Base-by-base conservation (phyloP, 106 monocot species). In the Acanthochlamys bracteata region DNA sequence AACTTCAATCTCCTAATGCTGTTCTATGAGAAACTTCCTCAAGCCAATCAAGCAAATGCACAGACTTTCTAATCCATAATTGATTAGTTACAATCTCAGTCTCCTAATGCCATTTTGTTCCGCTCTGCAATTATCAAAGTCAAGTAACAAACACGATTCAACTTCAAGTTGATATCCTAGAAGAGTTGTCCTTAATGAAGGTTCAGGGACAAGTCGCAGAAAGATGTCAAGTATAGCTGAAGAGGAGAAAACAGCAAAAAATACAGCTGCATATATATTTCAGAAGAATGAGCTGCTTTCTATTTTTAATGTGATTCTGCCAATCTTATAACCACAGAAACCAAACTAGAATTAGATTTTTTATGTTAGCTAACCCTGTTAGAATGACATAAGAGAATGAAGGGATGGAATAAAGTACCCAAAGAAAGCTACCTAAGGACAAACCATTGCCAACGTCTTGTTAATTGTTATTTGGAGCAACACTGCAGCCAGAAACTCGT, bases 211-310 rank as follows among this genome's bases (percentile, higher is more conserved):
- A 33, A 33, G 33, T 33, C 6, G 33, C 33, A 33, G 33, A 33
- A 33, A 33, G 33, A 33, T 33, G 6, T 33, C 33, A 33, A 33
- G 33, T 33, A 49, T 17, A 49, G 9, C 10, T 49, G n/a, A n/a
- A 49, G 6, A 49, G 49, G 49, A 49, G 10, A 17, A 10, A 23
- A 13, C 55, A 4, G 13, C 39, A 39, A 66, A 68, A 57, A 76
- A 59, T 82, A 95, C 94, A 66, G 84, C 84, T 72, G 79, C 86
- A 78, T 95, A 95, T 76, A 78, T 95, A 95, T 76, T 73, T 70
- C 23, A 95, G 70, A 74, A 90, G 61, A 67, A 87, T 90, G 61
- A 95, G 69, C 66, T 86, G 79, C 84, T 76, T 95, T 66, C 79
- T 70, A 64, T 78, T 84, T 24, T 90, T 84, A 61, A 84, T 77